Base-by-base conservation (phyloP, 2,329 filamentous ascomycete genomes). In the Phyllosticta citrichinensis region DNA sequence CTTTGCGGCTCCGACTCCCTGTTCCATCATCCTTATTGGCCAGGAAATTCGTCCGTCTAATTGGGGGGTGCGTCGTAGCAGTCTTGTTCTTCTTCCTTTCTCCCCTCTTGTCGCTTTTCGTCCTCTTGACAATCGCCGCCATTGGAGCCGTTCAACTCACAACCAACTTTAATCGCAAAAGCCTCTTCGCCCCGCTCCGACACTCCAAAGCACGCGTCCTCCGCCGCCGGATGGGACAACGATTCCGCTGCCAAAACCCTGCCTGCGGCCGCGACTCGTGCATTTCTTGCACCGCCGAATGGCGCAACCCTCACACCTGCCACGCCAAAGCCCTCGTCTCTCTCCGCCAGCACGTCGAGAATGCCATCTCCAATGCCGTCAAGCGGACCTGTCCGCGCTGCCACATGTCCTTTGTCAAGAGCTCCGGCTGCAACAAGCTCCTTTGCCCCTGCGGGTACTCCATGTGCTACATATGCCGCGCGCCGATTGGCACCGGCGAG, bases 401-500 rank as follows among this genome's bases (percentile, higher is more conserved):
- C 78, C 87, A 89, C 66, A 89, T 92, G 10, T 89, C 87, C 17
- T 97, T 97, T 72, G 89, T 99, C 75, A 97, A 97, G 74, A 87
- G 86, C 6, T 86, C 87, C 25, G 94, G 94, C 68, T 99, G 94
- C 81, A 99, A 99, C 79, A 97, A 97, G 76, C 81, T 99, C 51
- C 93, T 91, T 5, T 97, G 94, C 71, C 86, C 91, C 17, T 99
- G 94, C 74, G 94, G 94, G 9, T 97, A 97, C 76, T 88, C 89
- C 67, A 97, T 97, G 93, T 99, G 94, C 73, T 99, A 99, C 70
- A 85, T 97, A 55, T 99, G 94, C 74, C 89, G 94, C 51, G 70
- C 74, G 52, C 75, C 77, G n/a, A 75, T 81, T 19, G 77, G 83
- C 56, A 75, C 52, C n/a, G 63, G 77, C 2, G 87, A 92, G 71